phyloP scores from a whole-genome alignment of 2,329 filamentous ascomycete species.

The Blastomyces parvus region DNA sequence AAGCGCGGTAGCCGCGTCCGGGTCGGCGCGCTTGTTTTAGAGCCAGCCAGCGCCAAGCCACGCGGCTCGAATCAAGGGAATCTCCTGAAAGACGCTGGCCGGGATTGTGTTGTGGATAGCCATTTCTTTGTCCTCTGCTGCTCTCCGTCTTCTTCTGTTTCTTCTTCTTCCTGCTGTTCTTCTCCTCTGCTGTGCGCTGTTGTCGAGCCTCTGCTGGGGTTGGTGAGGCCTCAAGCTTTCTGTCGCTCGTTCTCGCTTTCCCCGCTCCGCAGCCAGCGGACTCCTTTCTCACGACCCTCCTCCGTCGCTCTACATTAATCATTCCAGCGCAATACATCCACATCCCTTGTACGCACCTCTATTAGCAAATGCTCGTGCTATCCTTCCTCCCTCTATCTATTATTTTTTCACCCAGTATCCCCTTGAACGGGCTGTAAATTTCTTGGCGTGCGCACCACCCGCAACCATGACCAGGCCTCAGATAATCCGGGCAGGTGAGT shows the following conservation, averaged over 20 bases:
- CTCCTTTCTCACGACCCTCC: slow-evolving; percentile 11
- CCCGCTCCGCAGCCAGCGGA: slow-evolving; percentile 15
- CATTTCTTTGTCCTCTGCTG: neutral
- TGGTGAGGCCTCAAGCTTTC: slow-evolving; percentile 13
- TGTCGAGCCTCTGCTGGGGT: slow-evolving; percentile 9
- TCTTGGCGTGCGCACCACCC: slow-evolving; percentile 9
- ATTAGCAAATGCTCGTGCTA: slow-evolving; percentile 10
- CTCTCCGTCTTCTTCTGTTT: neutral
- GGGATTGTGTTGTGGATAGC: neutral
- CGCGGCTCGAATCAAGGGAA: neutral
- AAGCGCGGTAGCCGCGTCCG: neutral
- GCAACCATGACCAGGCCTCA: slow-evolving; percentile 35
- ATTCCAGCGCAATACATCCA: slow-evolving; percentile 14
- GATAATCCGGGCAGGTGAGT: slow-evolving; percentile 38
- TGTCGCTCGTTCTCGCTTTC: slow-evolving; percentile 16
- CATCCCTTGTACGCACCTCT: neutral
- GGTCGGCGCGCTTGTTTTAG: slow-evolving; percentile 4
- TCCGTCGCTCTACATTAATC: slow-evolving; percentile 12
- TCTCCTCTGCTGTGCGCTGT: neutral
- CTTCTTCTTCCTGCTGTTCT: neutral
- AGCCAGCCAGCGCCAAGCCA: slow-evolving; percentile 1
- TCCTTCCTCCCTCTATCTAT: slow-evolving; percentile 1
- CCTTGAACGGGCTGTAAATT: slow-evolving; percentile 5
- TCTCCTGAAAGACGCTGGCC: slow-evolving; percentile 5
- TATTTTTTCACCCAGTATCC: neutral